Evolutionary conservation across 2,329 filamentous ascomycete genomes (phyloP), one percentile per base, ranked within the genome.

Genomic region (Microthyrium microscopicum): DNA sequence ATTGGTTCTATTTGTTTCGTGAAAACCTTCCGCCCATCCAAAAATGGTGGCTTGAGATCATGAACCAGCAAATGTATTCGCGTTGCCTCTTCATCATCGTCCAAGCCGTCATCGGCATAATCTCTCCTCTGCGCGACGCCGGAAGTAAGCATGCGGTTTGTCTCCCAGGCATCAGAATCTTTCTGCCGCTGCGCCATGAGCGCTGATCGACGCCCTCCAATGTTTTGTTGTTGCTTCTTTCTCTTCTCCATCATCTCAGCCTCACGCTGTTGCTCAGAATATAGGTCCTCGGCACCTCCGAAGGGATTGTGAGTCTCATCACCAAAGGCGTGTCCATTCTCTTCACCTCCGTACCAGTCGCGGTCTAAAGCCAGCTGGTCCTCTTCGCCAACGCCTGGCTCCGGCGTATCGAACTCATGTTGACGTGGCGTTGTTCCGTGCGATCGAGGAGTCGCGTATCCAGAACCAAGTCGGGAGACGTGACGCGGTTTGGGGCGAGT

Each of bases 91-190:
- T 94, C 79, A 41, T 98, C 89, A 42, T 92, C 77, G 33, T 77
- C 77, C 33, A 77, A 77, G 47, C 94, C 92, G 49, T 89, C 83
- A 30, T 71, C 68, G 17, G 76, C 75, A 50, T 83, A 72, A 46
- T 89, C 81, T 43, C 83, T 66, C 48, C 87, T 66, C 54, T 98
- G 91, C 13, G 89, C 89, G 13, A 98, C 85, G 36, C 87, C 87
- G 15, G 85, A 94, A 1, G 85, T 89, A 39, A 98, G 66, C 89
- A 98, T 95, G 38, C 89, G 80, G 53, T 98, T 98, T 12, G 87
- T 89, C 56, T 98, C 91, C 89, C 89, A 98, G 0, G 85, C 87
- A 56, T 98, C 89, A 27, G 89, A 84, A 50, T 98, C 89, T 50
- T 80, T 84, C 53, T 93, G 82, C 46, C 85, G 81, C 55, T 28